Evolutionary conservation across 352 stramenopile species (phyloP), one percentile per base, ranked within the genome.

Genomic region (Labyrinthula sp.): DNA sequence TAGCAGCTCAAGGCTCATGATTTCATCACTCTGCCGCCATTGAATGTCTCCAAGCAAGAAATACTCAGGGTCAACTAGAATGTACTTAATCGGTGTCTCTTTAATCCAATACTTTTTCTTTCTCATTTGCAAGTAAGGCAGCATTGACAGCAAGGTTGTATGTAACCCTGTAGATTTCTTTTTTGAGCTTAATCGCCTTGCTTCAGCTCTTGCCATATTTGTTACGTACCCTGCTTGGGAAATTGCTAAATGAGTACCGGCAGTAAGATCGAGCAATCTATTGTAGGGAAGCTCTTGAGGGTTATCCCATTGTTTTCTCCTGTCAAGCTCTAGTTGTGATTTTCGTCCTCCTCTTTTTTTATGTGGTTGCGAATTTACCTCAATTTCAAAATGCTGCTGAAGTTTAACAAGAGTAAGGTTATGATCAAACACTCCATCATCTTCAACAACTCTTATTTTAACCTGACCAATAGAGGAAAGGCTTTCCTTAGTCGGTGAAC

Each of bases 1-100:
- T 15, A 52, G 34, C 12, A 52, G 43, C 15, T 52, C 43, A 28
- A 52, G 43, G 30, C 47, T 35, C 43, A 52, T 52, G 34, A 52
- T 50, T 20, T 52, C 43, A n/a, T n/a, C n/a, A 3, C 18, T 37
- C 43, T 52, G 43, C 9, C 35, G 21, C 43, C 43, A 52, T 12
- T 8, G 17, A 22, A 52, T 52, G 7, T 47, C 31, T 2, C 43
- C 31, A 15, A 28, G 43, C 38, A 15, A 54, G 7, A 52, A n/a
- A 29, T 24, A 33, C 6, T 52, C 43, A 9, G 43, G 43, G 26
- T 52, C 43, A 1, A 52, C 10, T 9, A 52, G 8, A n/a, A 33
- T 28, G 23, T 52, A 52, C 23, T 52, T 52, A 3, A 52, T 35
- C 5, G 43, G 43, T 15, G 34, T 43, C 35, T 52, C 43, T 15